These are phyloP conservation scores for Glonium stellatum DNA, from an alignment of 495 filamentous ascomycete genomes.

Conservation along the genomic window DNA sequence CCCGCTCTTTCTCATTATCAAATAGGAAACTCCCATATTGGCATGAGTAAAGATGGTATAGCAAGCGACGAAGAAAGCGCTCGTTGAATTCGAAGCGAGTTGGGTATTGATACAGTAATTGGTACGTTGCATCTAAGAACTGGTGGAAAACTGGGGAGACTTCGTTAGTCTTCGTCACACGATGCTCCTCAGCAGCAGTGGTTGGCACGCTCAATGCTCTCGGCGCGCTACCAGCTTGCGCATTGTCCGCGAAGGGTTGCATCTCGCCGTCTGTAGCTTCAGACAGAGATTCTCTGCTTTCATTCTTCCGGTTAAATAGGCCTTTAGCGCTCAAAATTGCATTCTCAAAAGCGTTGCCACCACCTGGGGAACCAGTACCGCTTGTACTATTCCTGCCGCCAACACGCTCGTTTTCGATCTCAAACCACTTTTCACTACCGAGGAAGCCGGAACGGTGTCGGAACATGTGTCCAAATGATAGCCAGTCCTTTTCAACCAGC, in stretches of 20 bases:
- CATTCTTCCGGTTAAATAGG: constrained; percentile 77
- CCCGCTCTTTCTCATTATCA: constrained; percentile 86
- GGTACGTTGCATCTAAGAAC: constrained; percentile 92
- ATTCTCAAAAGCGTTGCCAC: constrained; percentile 75
- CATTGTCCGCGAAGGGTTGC: constrained; percentile 33
- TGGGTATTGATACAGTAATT: constrained; percentile 79
- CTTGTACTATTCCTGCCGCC: constrained; percentile 37
- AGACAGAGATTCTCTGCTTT: constrained; percentile 54
- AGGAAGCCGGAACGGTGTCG: constrained; percentile 77
- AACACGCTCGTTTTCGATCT: constrained; percentile 65
- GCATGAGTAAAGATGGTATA: constrained; percentile 93
- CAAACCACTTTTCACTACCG: constrained; percentile 92
- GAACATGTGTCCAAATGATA: constrained; percentile 98
- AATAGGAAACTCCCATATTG: constrained; percentile 96
- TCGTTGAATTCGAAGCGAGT: constrained; percentile 96
- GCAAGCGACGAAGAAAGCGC: constrained; percentile 77
- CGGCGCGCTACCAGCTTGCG: constrained; percentile 38
- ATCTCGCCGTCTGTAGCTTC: constrained; percentile 51
- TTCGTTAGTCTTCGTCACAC: constrained; percentile 65
- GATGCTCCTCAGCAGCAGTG: constrained; percentile 42
- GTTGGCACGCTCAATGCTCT: constrained; percentile 13
- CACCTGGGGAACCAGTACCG: constrained; percentile 22
- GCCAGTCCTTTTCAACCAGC: constrained; percentile 94
- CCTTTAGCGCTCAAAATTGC: constrained; percentile 80
- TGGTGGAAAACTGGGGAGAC: constrained; percentile 97